A percentile compares a stretch with the other conserved stretches of the same genome.
Evolutionary conservation across 2,329 filamentous ascomycete genomes (phyloP).

Genomic region (Periconia sp.): DNA sequence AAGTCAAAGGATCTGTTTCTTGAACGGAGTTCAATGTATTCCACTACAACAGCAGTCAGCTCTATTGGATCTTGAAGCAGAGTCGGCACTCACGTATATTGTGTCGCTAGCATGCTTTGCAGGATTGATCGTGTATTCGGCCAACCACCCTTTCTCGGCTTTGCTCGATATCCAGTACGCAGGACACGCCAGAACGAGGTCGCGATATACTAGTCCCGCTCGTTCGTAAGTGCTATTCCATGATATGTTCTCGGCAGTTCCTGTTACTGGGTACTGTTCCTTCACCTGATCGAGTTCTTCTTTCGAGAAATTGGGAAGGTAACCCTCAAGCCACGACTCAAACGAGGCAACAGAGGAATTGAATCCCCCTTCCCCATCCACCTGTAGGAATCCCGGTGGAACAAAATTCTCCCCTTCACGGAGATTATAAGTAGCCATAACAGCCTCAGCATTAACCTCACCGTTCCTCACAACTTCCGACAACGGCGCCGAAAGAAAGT

Average conservation of each 20-base stretch:
- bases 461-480: conserved; percentile 45
- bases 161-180: conserved; percentile 58
- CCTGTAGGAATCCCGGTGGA: conserved; percentile 50
- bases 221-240: conserved; percentile 57
- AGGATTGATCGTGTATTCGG: conserved; percentile 62
- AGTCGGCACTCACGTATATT: conserved; percentile 50
- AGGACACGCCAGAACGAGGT: conserved; percentile 62
- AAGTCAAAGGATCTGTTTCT: conserved; percentile 54
- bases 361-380: conserved; percentile 44
- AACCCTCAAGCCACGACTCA: conserved; percentile 56
- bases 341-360: conserved; percentile 56
- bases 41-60: conserved; percentile 44
- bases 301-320: conserved; percentile 52
- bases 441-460: conserved; percentile 49
- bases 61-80: neutral
- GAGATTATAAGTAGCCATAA: conserved; percentile 62
- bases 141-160: conserved; percentile 54
- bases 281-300: conserved; percentile 46
- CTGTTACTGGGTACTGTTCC: conserved; percentile 51
- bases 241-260: conserved; percentile 51
- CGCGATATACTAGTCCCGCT: conserved; percentile 61
- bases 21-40: conserved; percentile 58
- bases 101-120: conserved; percentile 63
- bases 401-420: conserved; percentile 67
- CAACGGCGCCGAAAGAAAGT: conserved; percentile 54